These are phyloP conservation scores for Trametes meyenii DNA, from an alignment of 768 basidiomycete genomes.

Conservation along the genomic window DNA sequence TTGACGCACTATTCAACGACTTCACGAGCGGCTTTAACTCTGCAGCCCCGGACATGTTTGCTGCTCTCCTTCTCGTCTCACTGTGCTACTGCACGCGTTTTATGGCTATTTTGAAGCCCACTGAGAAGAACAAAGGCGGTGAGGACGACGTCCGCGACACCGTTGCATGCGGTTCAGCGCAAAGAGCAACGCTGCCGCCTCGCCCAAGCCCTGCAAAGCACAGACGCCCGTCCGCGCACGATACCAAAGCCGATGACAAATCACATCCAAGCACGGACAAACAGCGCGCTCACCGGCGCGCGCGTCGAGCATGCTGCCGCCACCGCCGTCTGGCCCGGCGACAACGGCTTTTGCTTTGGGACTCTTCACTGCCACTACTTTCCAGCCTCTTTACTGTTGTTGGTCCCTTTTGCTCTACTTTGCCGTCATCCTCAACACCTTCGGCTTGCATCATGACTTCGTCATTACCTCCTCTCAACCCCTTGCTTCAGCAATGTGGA, in stretches of 20 bases:
- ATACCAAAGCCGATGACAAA: constrained; percentile 13
- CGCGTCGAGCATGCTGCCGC: constrained; percentile 20
- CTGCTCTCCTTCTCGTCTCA: neutral
- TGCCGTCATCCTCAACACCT: neutral
- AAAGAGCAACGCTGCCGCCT: neutral
- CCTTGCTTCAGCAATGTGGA: constrained; percentile 62
- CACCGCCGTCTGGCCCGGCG: constrained; percentile 6
- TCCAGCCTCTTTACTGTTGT: neutral
- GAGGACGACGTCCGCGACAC: constrained; percentile 1
- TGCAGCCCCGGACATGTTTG: constrained; percentile 40
- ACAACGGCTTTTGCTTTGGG: neutral
- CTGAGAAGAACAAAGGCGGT: neutral
- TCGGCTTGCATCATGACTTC: constrained; percentile 38
- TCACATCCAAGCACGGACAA: constrained; percentile 12
- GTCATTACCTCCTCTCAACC: constrained; percentile 66
- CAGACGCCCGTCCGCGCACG: constrained; percentile 13
- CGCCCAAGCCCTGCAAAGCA: neutral
- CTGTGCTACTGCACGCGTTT: constrained; percentile 8
- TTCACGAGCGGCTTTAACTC: constrained; percentile 84
- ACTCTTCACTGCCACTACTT: too few species aligned
- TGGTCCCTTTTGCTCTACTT: neutral
- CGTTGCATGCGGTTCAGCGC: constrained; percentile 18
- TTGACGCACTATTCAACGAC: constrained; percentile 67
- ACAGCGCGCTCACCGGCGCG: constrained; percentile 17
- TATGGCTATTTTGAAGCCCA: neutral